Conservation (phyloP, 108 stramenopile species). For the Fistulifera pelliculosa region DNA sequence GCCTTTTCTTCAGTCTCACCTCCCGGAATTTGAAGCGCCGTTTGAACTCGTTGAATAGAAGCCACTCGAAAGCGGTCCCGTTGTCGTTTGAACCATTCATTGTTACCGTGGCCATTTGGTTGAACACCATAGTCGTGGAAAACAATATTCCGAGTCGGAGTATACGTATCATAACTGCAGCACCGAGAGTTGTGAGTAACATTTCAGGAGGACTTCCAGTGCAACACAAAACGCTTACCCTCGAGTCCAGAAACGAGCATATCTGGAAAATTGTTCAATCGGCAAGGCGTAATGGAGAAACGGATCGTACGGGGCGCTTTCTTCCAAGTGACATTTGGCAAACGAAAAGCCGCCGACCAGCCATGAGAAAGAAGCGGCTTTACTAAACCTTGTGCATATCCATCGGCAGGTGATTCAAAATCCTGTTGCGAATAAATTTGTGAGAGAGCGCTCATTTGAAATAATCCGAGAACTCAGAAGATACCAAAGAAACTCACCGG, state of each 20-base stretch:
- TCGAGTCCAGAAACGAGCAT: slow-evolving; percentile 63
- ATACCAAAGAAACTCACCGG: slow-evolving; percentile 9
- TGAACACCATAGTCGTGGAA: slow-evolving; percentile 37
- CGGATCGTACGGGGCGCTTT: slow-evolving; percentile 87
- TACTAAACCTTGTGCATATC: slow-evolving; percentile 48
- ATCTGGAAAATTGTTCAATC: slow-evolving; percentile 86
- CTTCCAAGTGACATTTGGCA: slow-evolving; percentile 90
- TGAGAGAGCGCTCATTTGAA: not conserved
- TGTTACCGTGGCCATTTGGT: slow-evolving; percentile 37
- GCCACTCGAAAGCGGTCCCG: slow-evolving; percentile 16
- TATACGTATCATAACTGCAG: slow-evolving; percentile 84
- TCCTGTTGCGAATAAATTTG: slow-evolving; percentile 17
- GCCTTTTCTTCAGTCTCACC: slow-evolving; percentile 13
- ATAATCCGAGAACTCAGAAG: not conserved
- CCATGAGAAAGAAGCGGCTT: slow-evolving; percentile 68
- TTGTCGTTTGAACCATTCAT: slow-evolving; percentile 63
- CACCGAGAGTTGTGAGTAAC: not conserved
- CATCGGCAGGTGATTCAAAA: slow-evolving; percentile 55
- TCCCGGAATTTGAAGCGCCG: slow-evolving; percentile 2
- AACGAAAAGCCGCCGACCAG: slow-evolving; percentile 88
- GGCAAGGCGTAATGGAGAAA: slow-evolving; percentile 76
- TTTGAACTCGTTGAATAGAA: slow-evolving; percentile 21
- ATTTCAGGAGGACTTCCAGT: no score
- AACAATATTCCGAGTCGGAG: slow-evolving; percentile 65
- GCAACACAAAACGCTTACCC: slow-evolving; percentile 31